These are phyloP conservation scores for Starmerella stellata DNA, from an alignment of 805 yeast genomes.

Conservation along the genomic window DNA sequence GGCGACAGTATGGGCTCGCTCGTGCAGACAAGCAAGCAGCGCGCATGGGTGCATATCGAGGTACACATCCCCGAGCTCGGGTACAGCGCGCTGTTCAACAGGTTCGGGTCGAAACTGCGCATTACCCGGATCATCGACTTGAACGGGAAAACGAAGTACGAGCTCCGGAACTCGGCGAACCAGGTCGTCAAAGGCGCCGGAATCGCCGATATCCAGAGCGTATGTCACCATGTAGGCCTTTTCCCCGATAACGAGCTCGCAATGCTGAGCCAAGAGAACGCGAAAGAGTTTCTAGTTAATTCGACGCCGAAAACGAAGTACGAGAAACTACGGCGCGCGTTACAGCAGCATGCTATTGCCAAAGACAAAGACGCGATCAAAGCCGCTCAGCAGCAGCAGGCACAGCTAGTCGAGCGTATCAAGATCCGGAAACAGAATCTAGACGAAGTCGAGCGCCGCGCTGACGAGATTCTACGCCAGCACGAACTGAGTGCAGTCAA, in stretches of 20 bases:
- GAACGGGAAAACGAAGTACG: conserved; percentile 36
- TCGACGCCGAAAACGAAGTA: conserved; percentile 58
- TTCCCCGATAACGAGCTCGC: conserved; percentile 83
- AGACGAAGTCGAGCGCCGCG: not conserved
- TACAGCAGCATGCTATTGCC: conserved; percentile 22
- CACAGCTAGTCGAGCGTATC: conserved; percentile 1
- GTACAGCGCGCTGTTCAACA: conserved; percentile 41
- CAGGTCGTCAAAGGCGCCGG: conserved; percentile 31
- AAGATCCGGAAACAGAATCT: not conserved
- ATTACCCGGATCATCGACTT: conserved; percentile 45
- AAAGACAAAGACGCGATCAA: conserved; percentile 26
- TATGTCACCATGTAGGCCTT: conserved; percentile 53
- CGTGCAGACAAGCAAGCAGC: conserved; percentile 56
- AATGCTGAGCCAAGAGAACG: conserved; percentile 82
- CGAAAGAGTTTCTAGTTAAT: conserved; percentile 70
- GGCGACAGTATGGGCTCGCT: conserved; percentile 53
- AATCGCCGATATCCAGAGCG: conserved; percentile 47
- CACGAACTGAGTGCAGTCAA: not conserved
- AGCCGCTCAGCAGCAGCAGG: conserved; percentile 18
- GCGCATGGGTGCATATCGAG: conserved; percentile 49
- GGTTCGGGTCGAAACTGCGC: conserved; percentile 49
- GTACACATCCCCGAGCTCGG: conserved; percentile 40
- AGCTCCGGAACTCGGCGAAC: conserved; percentile 35
- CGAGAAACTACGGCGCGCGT: conserved; percentile 47
- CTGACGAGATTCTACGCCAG: conserved; percentile 1